A percentile compares a stretch with the other conserved stretches of the same genome.
Conservation (phyloP, 345 rosid genomes). For the Triadica sebifera region DNA sequence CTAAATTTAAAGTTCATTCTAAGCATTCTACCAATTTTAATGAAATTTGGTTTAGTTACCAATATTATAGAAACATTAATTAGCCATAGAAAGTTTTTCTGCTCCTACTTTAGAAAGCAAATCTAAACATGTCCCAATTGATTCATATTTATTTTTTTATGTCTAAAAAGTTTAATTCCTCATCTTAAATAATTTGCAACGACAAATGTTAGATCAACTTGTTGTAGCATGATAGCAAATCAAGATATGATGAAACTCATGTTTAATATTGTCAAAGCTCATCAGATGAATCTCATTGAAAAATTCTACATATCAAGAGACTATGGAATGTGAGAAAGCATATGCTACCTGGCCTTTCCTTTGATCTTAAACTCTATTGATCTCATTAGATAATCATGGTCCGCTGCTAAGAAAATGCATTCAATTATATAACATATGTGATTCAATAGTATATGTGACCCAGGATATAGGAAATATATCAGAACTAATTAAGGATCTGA, state of each 20-base stretch:
- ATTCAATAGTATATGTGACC: neutral
- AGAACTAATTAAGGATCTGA: no score
- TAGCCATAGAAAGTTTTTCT: neutral
- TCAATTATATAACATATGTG: no score
- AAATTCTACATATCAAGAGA: neutral
- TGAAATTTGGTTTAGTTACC: no score
- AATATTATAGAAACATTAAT: neutral
- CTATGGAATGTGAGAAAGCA: neutral
- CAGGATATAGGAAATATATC: no score
- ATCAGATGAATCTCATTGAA: neutral
- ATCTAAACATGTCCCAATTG: neutral
- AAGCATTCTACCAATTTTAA: no score
- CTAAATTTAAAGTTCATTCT: no score
- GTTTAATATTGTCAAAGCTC: neutral
- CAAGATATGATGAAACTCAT: neutral
- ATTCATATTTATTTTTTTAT: neutral
- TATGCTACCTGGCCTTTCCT: neutral
- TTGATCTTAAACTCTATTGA: neutral
- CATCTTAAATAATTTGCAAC: neutral
- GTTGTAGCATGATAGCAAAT: neutral
- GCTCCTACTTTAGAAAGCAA: neutral
- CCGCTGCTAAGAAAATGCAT: neutral
- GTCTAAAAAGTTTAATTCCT: neutral
- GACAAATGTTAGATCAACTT: neutral
- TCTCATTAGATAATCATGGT: neutral